Evolutionary conservation across 257 asterid species (phyloP), one percentile per base, ranked within the genome.

Genomic region (Dorcoceras hygrometricum): DNA sequence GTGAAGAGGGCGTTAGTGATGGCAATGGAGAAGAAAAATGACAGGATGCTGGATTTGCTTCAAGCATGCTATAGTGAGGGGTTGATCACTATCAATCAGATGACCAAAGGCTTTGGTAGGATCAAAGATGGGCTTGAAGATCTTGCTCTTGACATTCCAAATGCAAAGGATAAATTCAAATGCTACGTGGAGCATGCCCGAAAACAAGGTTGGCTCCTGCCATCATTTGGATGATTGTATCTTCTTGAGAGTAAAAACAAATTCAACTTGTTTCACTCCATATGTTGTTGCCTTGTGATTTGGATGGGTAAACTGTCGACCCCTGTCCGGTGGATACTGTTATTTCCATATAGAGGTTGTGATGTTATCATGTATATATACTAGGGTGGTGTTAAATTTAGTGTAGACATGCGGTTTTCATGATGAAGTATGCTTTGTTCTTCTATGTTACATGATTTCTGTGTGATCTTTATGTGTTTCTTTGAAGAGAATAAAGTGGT

Each of bases 11-110:
- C 97, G 14, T 66, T 94, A 68, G 97, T 94, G n/a, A 94, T 94
- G 99, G 97, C 97, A 0, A 94, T 94, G 99, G 99, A 94, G 88
- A 90, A 94, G 97, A 94, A 90, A 67, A 94, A 90, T 22, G 96
- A 94, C 51, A 74, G 95, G 82, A 84, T 94, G 83, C 87, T 94
- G 74, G 84, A 80, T 36, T 60, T 94, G 80, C 88, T 94, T 63
- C 83, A 82, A 14, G 97, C 80, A 66, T 88, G 97, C 77, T 94
- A 81, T 64, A 70, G 79, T 4, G 97, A 94, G 81, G 99, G 97
- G 64, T 61, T 94, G 84, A 94, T 94, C 22, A 94, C 99, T 8
- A 87, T 77, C 67, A 94, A 90, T 66, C 99, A 94, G 88, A 88
- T 94, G 95, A 87, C 88, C 8, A 94, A 94, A 67, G 99, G 99